phyloP scores from a whole-genome alignment of 2,329 filamentous ascomycete species.

The Fusarium sp. region DNA sequence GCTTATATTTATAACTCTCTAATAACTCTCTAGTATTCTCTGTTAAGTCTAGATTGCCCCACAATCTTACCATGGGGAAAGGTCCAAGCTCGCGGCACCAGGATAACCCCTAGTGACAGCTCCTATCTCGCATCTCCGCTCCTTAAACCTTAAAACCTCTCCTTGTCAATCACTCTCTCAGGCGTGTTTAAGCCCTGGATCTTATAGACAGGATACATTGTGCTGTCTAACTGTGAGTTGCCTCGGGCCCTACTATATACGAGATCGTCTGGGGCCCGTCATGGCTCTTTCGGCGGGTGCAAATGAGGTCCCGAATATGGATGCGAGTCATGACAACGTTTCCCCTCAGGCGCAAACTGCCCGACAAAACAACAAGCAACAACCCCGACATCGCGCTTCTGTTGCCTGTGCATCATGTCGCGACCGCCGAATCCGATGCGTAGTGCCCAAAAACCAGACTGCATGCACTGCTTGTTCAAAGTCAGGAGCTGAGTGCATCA shows the following conservation, averaged over 20 bases:
- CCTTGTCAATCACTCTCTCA: slow-evolving; percentile 14
- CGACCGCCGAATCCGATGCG: slow-evolving; percentile 60
- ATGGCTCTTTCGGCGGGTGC: slow-evolving; percentile 34
- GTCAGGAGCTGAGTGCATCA: slow-evolving; percentile 62
- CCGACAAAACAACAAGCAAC: slow-evolving; percentile 49
- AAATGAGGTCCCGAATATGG: slow-evolving; percentile 31
- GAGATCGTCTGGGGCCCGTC: not conserved
- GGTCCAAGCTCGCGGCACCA: slow-evolving; percentile 26
- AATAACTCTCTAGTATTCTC: too few species aligned
- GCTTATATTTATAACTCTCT: too few species aligned
- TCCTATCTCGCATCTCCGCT: slow-evolving; percentile 31
- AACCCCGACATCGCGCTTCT: slow-evolving; percentile 60
- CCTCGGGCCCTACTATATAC: not conserved
- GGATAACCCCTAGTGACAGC: slow-evolving; percentile 4
- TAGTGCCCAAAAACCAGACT: slow-evolving; percentile 62
- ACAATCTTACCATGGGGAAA: slow-evolving; percentile 30
- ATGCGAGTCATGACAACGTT: slow-evolving; percentile 51
- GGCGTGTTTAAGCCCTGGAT: not conserved
- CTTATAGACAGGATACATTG: not conserved
- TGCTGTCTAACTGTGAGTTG: not conserved
- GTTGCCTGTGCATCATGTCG: slow-evolving; percentile 67
- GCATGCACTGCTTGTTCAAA: slow-evolving; percentile 65
- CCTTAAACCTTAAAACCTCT: slow-evolving; percentile 25
- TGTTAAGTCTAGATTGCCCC: not conserved
- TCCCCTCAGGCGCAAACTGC: slow-evolving; percentile 44